Percentiles rank a stretch among this genome's conserved stretches.
Conservation (phyloP, 495 filamentous ascomycete species). For the Hypoxylon perforatum region DNA sequence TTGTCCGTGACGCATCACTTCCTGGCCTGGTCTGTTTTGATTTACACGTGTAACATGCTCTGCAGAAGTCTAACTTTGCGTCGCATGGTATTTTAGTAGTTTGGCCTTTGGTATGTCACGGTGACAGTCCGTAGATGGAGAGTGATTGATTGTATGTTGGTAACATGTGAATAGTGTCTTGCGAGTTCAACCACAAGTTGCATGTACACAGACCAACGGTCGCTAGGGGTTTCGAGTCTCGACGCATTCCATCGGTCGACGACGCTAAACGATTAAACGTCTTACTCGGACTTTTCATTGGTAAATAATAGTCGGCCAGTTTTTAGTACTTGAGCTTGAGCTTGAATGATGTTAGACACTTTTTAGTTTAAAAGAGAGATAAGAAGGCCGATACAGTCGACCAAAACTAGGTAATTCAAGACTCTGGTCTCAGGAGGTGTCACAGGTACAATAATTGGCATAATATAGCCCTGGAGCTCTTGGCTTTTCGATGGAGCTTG, state of each 20-base stretch:
- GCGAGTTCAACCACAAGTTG: no score
- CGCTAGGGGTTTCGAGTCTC: no score
- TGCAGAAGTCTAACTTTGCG: background rate
- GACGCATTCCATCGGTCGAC: no score
- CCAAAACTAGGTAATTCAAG: background rate
- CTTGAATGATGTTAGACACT: no score
- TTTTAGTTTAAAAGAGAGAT: background rate
- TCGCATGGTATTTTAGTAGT: background rate
- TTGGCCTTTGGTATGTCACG: background rate
- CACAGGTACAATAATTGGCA: conserved; percentile 19
- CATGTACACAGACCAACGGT: no score
- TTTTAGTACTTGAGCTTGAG: no score
- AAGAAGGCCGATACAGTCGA: background rate
- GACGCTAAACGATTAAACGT: no score
- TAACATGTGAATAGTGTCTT: no score
- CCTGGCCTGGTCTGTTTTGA: background rate
- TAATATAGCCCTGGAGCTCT: conserved; percentile 31
- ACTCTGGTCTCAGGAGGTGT: conserved; percentile 16
- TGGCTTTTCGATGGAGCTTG: conserved; percentile 11
- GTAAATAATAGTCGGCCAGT: no score
- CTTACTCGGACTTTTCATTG: no score
- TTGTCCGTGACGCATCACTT: background rate
- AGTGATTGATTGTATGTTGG: background rate
- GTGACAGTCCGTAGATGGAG: background rate
- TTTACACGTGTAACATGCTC: conserved; percentile 14